Evolutionary conservation across 2,329 filamentous ascomycete genomes (phyloP), one percentile per base, ranked within the genome.

Genomic region (Monosporascus sp.): DNA sequence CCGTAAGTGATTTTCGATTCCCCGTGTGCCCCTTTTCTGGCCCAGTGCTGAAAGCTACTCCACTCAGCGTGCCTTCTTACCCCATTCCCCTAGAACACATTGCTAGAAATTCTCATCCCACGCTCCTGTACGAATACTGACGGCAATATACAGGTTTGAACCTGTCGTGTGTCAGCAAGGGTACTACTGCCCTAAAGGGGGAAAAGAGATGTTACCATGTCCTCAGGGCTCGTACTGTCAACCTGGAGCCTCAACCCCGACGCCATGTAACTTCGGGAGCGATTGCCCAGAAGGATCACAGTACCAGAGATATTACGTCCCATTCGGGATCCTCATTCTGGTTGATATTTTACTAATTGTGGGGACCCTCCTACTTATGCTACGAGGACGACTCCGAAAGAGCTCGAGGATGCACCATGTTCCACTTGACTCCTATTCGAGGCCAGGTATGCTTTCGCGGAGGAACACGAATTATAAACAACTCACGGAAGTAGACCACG

Each of bases 161-260:
- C 80, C 80, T 1, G 67, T 78, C 3, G 63, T 81, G 7, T 83
- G 79, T 59, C 69, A 70, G 41, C 58, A 71, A 38, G 79, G 79
- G 2, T 69, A 64, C 49, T 81, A 80, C 56, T 82, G 80, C 49
- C 78, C 78, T 24, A 62, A 57, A 7, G 61, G 62, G 3, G 75
- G 75, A 9, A 72, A 65, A 43, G 60, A 74, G 51, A 71, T 69
- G 44, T 57, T 75, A 4, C 49, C 55, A 9, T 82, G 80, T 50
- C 78, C 77, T 0, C 55, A 66, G 8, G 78, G 78, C 24, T 69
- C 70, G 3, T 83, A 78, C 57, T 83, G 80, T 55, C 78, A 78
- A 31, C 71, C 72, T 0, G 80, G 80, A 6, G 73, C 76, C 5
- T 62, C 72, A 1, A 65, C 70, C 6, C 77, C 80, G 2, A 76